phyloP scores from a whole-genome alignment of 805 yeast species.

The Candida sithepensis region DNA sequence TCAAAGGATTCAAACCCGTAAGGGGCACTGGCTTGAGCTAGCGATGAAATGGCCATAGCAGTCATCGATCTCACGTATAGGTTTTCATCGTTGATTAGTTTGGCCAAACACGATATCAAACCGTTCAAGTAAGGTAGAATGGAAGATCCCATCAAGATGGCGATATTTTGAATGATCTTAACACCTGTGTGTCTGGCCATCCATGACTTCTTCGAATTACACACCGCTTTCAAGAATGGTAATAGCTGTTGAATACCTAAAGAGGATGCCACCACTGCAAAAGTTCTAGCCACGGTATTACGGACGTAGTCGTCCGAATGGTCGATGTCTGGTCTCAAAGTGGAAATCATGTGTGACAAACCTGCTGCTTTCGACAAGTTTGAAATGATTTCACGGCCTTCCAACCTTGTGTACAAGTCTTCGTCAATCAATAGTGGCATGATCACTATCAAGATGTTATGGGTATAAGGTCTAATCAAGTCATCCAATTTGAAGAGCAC shows the following conservation, averaged over 20 bases:
- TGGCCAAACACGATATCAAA: slow-evolving; percentile 57
- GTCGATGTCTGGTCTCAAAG: slow-evolving; percentile 78
- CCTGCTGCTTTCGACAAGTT: slow-evolving; percentile 81
- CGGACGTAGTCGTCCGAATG: slow-evolving; percentile 78
- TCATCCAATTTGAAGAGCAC: slow-evolving; percentile 64
- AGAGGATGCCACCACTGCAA: slow-evolving; percentile 81
- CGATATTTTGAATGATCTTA: slow-evolving; percentile 71
- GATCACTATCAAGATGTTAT: slow-evolving; percentile 65
- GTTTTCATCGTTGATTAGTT: slow-evolving; percentile 64
- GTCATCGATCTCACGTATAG: slow-evolving; percentile 63
- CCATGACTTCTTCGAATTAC: slow-evolving; percentile 74
- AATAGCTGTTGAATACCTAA: slow-evolving; percentile 67
- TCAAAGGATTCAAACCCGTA: slow-evolving; percentile 91
- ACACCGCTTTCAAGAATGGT: slow-evolving; percentile 80
- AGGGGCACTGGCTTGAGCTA: slow-evolving; percentile 82
- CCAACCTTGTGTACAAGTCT: slow-evolving; percentile 67
- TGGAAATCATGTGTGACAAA: slow-evolving; percentile 70
- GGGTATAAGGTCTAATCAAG: slow-evolving; percentile 66
- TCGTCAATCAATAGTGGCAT: slow-evolving; percentile 81
- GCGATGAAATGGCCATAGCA: slow-evolving; percentile 64
- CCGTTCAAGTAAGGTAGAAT: slow-evolving; percentile 70
- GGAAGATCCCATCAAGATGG: slow-evolving; percentile 64
- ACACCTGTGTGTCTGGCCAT: slow-evolving; percentile 81
- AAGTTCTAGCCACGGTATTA: slow-evolving; percentile 68
- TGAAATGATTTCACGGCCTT: slow-evolving; percentile 76